Percentiles rank a stretch among this genome's conserved stretches.
Evolutionary conservation across 2,329 filamentous ascomycete genomes (phyloP).

Genomic region (Bipolaris gigantea): DNA sequence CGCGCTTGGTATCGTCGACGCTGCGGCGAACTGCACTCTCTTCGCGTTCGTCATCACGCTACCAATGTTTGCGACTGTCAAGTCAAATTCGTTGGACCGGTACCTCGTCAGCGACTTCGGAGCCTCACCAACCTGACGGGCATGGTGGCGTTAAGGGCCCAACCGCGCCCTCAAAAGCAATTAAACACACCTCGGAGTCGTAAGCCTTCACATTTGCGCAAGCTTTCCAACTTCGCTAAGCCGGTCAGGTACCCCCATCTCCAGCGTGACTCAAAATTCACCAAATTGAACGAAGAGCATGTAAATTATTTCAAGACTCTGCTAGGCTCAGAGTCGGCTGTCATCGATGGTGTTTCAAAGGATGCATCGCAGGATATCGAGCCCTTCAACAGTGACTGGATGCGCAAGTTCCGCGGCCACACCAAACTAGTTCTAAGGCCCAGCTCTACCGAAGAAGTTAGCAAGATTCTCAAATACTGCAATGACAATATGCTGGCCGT

Average conservation of each 20-base stretch:
- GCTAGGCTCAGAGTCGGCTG: conserved; percentile 75
- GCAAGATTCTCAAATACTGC: conserved; percentile 89
- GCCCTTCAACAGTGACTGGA: conserved; percentile 96
- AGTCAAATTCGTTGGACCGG: conserved; percentile 43
- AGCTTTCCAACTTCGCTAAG: neutral
- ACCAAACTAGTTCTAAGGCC: conserved; percentile 86
- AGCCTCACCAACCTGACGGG: conserved; percentile 45
- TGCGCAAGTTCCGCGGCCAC: conserved; percentile 96
- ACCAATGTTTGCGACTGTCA: conserved; percentile 29
- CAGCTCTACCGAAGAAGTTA: conserved; percentile 81
- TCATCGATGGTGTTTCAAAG: conserved; percentile 79
- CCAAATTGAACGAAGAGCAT: conserved; percentile 73
- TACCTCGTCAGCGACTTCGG: conserved; percentile 45
- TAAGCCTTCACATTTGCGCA: conserved; percentile 42
- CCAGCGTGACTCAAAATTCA: conserved; percentile 76
- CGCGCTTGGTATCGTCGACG: conserved; percentile 37
- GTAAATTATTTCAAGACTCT: conserved; percentile 79
- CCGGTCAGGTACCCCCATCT: conserved; percentile 69
- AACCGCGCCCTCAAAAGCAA: conserved; percentile 47
- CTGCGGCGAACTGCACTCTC: conserved; percentile 39
- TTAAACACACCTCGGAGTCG: conserved; percentile 82
- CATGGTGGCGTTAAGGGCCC: conserved; percentile 39
- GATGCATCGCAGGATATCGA: conserved; percentile 80
- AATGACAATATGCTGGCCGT: conserved; percentile 91
- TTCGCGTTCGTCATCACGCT: conserved; percentile 25